Conservation (phyloP, 352 stramenopile species). For the Pythium monospermum region DNA sequence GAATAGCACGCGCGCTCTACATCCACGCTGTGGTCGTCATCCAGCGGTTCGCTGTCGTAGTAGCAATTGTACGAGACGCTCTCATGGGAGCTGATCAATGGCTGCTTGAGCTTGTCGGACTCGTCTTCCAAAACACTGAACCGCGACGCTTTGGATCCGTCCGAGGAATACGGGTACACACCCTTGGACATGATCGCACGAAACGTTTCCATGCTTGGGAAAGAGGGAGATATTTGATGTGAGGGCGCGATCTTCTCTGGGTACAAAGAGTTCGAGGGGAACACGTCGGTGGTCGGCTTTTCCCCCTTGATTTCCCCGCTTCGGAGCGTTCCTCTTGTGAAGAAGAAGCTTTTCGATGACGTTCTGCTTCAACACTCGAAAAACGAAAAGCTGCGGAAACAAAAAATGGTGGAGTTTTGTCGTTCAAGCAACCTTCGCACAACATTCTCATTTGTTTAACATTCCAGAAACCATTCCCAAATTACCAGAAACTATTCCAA, state of each 20-base stretch:
- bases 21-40: constrained; percentile 7
- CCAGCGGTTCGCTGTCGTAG: constrained; percentile 8
- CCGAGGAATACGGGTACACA: constrained; percentile 17
- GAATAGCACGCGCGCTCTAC: constrained; percentile 1
- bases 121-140: constrained; percentile 30
- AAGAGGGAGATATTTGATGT: no score
- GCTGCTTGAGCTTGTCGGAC: constrained; percentile 31
- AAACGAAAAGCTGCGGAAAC: constrained; percentile 7
- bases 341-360: no score
- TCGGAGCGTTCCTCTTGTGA: no score
- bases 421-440: constrained; percentile 25
- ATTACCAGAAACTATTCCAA: no score
- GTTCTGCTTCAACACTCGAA: no score
- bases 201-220: constrained; percentile 26
- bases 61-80: constrained; percentile 6
- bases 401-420: not conserved
- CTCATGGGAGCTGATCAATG: constrained; percentile 23
- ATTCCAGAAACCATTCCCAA: no score
- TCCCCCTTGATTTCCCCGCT: no score
- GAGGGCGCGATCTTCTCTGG: no score
- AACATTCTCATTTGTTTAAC: constrained; percentile 8
- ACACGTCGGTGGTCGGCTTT: no score
- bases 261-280: no score
- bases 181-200: constrained; percentile 22
- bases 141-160: constrained; percentile 13